A percentile compares a stretch with the other conserved stretches of the same genome.
These are phyloP conservation scores for Tricholoma hemisulphureum DNA, from an alignment of 768 basidiomycete species.

Conservation along the genomic window DNA sequence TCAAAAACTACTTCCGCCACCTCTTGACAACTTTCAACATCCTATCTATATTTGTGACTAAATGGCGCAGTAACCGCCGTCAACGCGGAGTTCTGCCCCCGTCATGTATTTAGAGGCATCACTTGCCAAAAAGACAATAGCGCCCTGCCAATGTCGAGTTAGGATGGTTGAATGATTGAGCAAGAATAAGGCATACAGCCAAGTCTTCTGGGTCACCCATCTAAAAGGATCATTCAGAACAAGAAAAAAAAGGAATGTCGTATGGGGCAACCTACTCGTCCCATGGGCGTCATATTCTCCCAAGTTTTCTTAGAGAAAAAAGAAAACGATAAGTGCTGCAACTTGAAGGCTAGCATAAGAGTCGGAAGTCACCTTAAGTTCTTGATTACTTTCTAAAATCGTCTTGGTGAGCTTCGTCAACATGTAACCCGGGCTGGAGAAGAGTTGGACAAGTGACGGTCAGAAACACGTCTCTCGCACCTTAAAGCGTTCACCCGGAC, in stretches of 20 bases:
- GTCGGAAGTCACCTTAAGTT: slow-evolving; percentile 60
- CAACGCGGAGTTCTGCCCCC: slow-evolving; percentile 79
- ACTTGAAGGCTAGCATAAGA: not conserved
- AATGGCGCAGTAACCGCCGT: slow-evolving; percentile 83
- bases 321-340: slow-evolving; percentile 7
- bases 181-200: slow-evolving; percentile 47
- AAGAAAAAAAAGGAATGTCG: not conserved
- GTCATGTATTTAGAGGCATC: slow-evolving; percentile 92
- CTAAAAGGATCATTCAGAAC: slow-evolving; percentile 33
- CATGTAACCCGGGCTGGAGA: slow-evolving; percentile 86
- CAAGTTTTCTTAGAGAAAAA: slow-evolving; percentile 62
- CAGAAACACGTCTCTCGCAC: slow-evolving; percentile 32
- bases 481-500: slow-evolving; percentile 84
- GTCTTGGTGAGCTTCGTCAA: slow-evolving; percentile 84
- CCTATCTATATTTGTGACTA: slow-evolving; percentile 27
- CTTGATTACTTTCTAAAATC: slow-evolving; percentile 71
- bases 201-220: slow-evolving; percentile 94
- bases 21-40: too few relatives aligned
- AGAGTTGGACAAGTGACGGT: not conserved
- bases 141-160: slow-evolving; percentile 50
- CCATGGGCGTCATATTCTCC: slow-evolving; percentile 85
- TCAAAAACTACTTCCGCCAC: not conserved
- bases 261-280: slow-evolving; percentile 51
- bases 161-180: not conserved
- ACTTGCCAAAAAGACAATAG: slow-evolving; percentile 86